Conservation (phyloP, 495 filamentous ascomycete species). For the Penicillium simplicissimum region DNA sequence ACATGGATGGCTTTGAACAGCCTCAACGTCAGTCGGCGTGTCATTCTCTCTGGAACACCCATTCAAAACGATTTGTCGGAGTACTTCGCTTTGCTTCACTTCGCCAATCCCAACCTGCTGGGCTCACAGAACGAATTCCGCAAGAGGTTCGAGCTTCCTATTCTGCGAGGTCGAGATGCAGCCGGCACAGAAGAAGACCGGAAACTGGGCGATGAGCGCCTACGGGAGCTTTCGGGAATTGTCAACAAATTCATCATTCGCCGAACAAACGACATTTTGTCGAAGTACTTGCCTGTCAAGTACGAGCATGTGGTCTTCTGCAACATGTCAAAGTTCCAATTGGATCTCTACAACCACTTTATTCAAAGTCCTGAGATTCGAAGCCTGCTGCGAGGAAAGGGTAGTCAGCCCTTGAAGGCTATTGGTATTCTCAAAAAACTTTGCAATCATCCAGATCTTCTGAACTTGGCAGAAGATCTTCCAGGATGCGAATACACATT, state of each 20-base stretch:
- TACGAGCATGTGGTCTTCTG: slow-evolving; percentile 99
- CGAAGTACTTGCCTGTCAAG: slow-evolving; percentile 97
- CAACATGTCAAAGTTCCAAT: slow-evolving; percentile 89
- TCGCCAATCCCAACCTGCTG: slow-evolving; percentile 91
- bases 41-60: slow-evolving; percentile 95
- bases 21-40: slow-evolving; percentile 84
- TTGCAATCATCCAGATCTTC: slow-evolving; percentile 96
- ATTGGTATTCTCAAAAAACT: slow-evolving; percentile 97
- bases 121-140: slow-evolving; percentile 90
- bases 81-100: slow-evolving; percentile 94
- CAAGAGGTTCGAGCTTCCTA: slow-evolving; percentile 91
- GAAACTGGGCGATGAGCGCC: slow-evolving; percentile 79
- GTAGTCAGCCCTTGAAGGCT: slow-evolving; percentile 92
- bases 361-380: slow-evolving; percentile 95
- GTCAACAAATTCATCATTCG: slow-evolving; percentile 99
- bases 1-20: slow-evolving; percentile 89
- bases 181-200: slow-evolving; percentile 82
- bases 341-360: slow-evolving; percentile 93
- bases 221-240: slow-evolving; percentile 74
- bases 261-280: slow-evolving; percentile 95
- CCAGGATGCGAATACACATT: slow-evolving; percentile 81
- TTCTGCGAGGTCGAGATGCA: slow-evolving; percentile 89
- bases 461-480: slow-evolving; percentile 80
- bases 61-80: slow-evolving; percentile 98
- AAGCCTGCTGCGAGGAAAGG: slow-evolving; percentile 87